Evolutionary conservation across 1,284 basidiomycete species (phyloP).

Genomic region (Moesziomyces antarcticus): DNA sequence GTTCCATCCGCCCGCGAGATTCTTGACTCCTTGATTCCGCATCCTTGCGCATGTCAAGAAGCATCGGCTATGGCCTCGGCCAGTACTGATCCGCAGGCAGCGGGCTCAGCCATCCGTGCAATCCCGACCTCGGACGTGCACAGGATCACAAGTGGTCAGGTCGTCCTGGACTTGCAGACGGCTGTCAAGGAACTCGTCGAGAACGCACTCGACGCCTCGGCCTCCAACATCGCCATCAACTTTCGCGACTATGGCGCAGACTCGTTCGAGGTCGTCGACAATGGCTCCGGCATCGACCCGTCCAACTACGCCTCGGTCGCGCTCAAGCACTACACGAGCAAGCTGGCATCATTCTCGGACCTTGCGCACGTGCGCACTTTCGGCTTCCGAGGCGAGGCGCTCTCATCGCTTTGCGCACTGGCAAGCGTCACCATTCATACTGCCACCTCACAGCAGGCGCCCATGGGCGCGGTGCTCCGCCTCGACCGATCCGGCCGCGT

Average conservation of each 20-base stretch:
- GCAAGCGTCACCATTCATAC: constrained; percentile 71
- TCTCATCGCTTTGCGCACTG: constrained; percentile 90
- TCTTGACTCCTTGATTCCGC: too few relatives aligned
- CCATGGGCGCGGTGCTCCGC: constrained; percentile 62
- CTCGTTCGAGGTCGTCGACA: constrained; percentile 90
- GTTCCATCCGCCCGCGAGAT: too few relatives aligned
- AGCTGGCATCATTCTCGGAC: constrained; percentile 81
- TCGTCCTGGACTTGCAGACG: constrained; percentile 89
- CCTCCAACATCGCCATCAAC: constrained; percentile 85
- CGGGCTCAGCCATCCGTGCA: constrained; percentile 38
- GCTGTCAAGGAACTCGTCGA: constrained; percentile 97
- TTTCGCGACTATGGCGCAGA: constrained; percentile 89
- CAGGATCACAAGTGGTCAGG: constrained; percentile 86
- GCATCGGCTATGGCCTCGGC: not conserved
- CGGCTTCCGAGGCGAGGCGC: constrained; percentile 95
- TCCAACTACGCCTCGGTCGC: constrained; percentile 79
- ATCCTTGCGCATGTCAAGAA: too few relatives aligned
- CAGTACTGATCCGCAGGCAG: not conserved
- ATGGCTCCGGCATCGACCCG: constrained; percentile 85
- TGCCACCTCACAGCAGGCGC: constrained; percentile 56
- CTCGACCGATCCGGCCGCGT: constrained; percentile 53
- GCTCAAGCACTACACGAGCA: constrained; percentile 93
- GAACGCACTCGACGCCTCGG: constrained; percentile 92
- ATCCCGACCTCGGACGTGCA: constrained; percentile 57
- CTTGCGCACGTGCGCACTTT: constrained; percentile 83